phyloP scores from a whole-genome alignment of 2,329 filamentous ascomycete genomes.

The Nakataea oryzae region DNA sequence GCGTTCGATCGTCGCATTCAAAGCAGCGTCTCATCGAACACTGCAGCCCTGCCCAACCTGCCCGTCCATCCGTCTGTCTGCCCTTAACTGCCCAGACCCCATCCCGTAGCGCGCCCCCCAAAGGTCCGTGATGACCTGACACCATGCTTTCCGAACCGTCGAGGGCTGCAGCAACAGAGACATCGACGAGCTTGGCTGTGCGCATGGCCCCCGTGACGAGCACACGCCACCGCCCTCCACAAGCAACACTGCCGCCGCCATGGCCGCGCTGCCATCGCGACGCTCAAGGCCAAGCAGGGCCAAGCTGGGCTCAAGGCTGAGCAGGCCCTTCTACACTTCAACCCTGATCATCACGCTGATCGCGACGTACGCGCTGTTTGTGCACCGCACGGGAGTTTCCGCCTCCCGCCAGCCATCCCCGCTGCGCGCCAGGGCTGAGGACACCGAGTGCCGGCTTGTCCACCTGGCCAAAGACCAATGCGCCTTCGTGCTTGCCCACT shows the following conservation, averaged over 20 bases:
- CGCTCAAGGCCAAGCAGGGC: conserved; percentile 17
- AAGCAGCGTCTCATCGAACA: not conserved
- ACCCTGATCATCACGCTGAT: conserved; percentile 34
- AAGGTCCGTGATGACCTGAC: not conserved
- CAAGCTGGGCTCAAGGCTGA: conserved; percentile 9
- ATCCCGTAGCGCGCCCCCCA: not conserved
- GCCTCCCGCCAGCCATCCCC: not conserved
- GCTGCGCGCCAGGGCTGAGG: conserved; percentile 11
- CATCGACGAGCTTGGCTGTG: not conserved
- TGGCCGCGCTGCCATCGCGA: not conserved
- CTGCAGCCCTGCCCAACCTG: not conserved
- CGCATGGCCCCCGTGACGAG: not conserved
- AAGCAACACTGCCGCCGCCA: not conserved
- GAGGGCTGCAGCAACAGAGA: not conserved
- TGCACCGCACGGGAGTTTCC: not conserved
- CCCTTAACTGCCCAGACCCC: not conserved
- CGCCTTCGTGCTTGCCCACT: conserved; percentile 73
- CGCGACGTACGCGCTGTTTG: conserved; percentile 31
- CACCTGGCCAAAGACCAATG: conserved; percentile 73
- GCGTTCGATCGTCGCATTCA: not conserved
- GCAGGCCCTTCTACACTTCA: conserved; percentile 38
- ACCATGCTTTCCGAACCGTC: not conserved
- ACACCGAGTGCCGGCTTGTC: conserved; percentile 63
- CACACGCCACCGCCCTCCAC: not conserved
- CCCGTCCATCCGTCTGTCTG: not conserved